These are phyloP conservation scores for Erigeron canadensis DNA, from an alignment of 129 eudicot species.

Conservation along the genomic window DNA sequence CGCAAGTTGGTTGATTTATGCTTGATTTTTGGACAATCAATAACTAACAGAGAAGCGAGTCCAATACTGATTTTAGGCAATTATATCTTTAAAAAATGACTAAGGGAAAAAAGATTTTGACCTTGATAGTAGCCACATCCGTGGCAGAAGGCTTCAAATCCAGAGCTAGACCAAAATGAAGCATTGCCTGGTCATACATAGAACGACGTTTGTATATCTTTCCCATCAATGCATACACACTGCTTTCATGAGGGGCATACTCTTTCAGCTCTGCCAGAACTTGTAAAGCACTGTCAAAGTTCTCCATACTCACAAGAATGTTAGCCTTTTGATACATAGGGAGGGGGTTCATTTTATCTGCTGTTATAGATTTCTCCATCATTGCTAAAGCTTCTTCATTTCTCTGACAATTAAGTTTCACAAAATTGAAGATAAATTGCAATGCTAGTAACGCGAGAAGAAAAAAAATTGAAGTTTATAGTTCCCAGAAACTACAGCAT, in stretches of 20 bases:
- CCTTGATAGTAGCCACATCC: slow-evolving; percentile 97
- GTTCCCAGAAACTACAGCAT: too few species aligned
- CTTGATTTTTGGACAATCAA: neutral
- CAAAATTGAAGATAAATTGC: neutral
- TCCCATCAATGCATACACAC: slow-evolving; percentile 97
- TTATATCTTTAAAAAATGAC: neutral
- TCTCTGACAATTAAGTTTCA: slow-evolving; percentile 45
- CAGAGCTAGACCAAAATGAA: slow-evolving; percentile 93
- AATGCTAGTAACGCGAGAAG: neutral
- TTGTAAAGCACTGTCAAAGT: slow-evolving; percentile 65
- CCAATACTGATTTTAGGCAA: neutral
- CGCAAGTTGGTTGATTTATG: neutral
- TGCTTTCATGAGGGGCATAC: slow-evolving; percentile 92
- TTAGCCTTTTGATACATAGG: slow-evolving; percentile 98
- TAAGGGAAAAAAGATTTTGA: slow-evolving; percentile 19
- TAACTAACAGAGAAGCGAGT: neutral
- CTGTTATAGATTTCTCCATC: slow-evolving; percentile 91
- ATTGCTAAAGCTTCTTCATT: slow-evolving; percentile 74
- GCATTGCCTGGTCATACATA: slow-evolving; percentile 89
- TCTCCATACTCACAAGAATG: slow-evolving; percentile 82
- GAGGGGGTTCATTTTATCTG: slow-evolving; percentile 95
- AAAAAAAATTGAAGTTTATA: too few species aligned
- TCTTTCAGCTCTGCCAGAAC: slow-evolving; percentile 97
- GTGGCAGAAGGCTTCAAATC: slow-evolving; percentile 98
- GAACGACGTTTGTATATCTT: slow-evolving; percentile 73